Base-by-base conservation (phyloP, 805 yeast species). In the Candida ovalis region DNA sequence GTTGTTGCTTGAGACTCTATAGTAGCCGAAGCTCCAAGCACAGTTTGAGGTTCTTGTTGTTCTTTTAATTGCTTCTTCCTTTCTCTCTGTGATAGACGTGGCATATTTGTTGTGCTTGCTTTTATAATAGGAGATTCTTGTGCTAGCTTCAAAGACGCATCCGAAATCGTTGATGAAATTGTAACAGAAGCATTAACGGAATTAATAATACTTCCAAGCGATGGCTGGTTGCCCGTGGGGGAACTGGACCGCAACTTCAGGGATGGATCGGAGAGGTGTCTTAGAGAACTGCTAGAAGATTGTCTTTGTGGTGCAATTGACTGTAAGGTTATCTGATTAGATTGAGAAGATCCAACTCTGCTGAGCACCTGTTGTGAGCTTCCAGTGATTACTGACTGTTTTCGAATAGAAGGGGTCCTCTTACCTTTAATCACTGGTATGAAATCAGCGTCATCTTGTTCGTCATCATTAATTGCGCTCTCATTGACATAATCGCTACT, bases 41-140 rank as follows among this genome's bases (percentile, higher is more conserved):
- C 37, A 6, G 48, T 43, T 13, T 27, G 39, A 12, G 40, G 48
- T 23, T 50, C 41, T 25, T 46, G 49, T 28, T 49, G 50, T 32
- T 56, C 59, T 45, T 66, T 66, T 55, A 71, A 70, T 53, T 71
- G 54, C 49, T 69, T 73, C 58, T 76, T 78, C 37, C 87, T 63
- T 53, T 81, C 86, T 56, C 80, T 80, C 53, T 84, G 88, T 1
- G 88, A 81, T 15, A 78, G 56, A 51, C 76, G 75, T 28, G 66
- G 60, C 19, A 69, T 63, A 0, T 75, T 69, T 1, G 67, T 67
- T 19, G 74, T 57, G 45, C 64, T 66, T 2, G 66, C 58, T 36
- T 67, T 72, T 7, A 51, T 45, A 9, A 48, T 42, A 25, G 57
- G 53, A 18, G 53, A 40, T 27, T 35, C 33, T 5, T 32, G 38